Evolutionary conservation across 2,329 filamentous ascomycete species (phyloP), one percentile per base, ranked within the genome.

Genomic region (Exophiala xenobiotica): DNA sequence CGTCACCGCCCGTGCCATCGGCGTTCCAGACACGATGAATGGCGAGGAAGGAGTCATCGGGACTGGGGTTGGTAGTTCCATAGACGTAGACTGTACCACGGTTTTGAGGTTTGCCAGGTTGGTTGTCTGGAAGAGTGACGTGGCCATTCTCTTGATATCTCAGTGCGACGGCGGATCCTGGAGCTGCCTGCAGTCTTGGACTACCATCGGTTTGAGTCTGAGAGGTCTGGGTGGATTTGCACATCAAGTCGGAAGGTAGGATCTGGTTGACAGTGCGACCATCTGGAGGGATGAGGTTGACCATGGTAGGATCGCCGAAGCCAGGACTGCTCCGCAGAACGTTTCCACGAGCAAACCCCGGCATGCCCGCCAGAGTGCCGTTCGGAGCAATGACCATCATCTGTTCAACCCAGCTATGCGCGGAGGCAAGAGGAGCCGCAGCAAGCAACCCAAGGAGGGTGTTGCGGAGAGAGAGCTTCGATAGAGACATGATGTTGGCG

Each of bases 321-420:
- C 70, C 76, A 6, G 78, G 70, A 31, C 74, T 67, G 4, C 70
- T 75, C 55, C 88, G 82, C 24, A 78, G 69, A 12, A 83, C 68
- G 64, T 83, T 89, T 40, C 83, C 85, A 57, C 90, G 85, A n/a
- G 86, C 74, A 66, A 85, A 96, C 24, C 92, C 92, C 19, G 80
- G 74, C 6, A 78, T 68, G 22, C 87, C 87, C 16, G 84, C 74
- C 66, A 90, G 89, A 26, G 82, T 82, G 48, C 90, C 91, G 62
- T 90, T 87, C 22, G 80, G 68, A 46, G 83, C 81, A 66, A 96
- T 83, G 51, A 83, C 81, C 56, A 77, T 80, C 43, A 92, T 75
- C 63, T 85, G 76, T 70, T 96, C 90, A 41, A 92, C 79, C 91
- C 91, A 96, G 14, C 83, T 86, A 70, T 96, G 92, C 27, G 82